Base-by-base conservation (phyloP, 164 flowering plant genomes). In the Euptelea pleiosperma region DNA sequence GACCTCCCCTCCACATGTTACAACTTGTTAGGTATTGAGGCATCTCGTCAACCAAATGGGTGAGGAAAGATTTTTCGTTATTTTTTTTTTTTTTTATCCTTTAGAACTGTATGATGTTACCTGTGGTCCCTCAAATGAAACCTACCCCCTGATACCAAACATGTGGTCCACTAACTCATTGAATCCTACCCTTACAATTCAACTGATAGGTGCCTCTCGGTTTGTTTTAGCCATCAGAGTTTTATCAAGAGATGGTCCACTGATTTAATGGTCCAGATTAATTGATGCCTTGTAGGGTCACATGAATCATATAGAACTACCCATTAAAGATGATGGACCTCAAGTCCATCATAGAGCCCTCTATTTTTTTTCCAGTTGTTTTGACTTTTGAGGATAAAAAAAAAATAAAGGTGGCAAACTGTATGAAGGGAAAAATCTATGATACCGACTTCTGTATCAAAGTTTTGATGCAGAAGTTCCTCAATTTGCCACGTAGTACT, bases 91-190 rank as follows among this genome's bases (percentile, higher is more conserved):
- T n/a, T n/a, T n/a, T n/a, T n/a, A n/a, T n/a, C n/a, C n/a, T n/a
- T n/a, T n/a, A n/a, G 25, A 42, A 58, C 11, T 44, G 51, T 58
- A 3, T 58, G 44, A 35, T 47, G 35, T 46, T 24, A 33, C 24
- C 36, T 34, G 54, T 31, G 16, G 26, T 57, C 40, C 29, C 52
- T 58, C 22, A 46, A 46, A 36, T 58, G 43, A 46, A 58, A 47
- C 53, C 53, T 47, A 58, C 53, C 29, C 25, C 62, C 45, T 22
- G 36, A 35, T 34, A 25, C 44, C 43, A 46, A 15, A 58, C 34
- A 47, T 35, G 35, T 33, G 40, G 53, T 58, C 44, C 62, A 47
- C 34, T 44, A 33, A 58, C 62, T 45, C 43, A 34, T 35, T 9
- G 6, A 34, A 19, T 22, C 40, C 22, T 9, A 4, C 30, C 2